Base-by-base conservation (phyloP, 2,329 filamentous ascomycete genomes). In the Cladosporium sp. region DNA sequence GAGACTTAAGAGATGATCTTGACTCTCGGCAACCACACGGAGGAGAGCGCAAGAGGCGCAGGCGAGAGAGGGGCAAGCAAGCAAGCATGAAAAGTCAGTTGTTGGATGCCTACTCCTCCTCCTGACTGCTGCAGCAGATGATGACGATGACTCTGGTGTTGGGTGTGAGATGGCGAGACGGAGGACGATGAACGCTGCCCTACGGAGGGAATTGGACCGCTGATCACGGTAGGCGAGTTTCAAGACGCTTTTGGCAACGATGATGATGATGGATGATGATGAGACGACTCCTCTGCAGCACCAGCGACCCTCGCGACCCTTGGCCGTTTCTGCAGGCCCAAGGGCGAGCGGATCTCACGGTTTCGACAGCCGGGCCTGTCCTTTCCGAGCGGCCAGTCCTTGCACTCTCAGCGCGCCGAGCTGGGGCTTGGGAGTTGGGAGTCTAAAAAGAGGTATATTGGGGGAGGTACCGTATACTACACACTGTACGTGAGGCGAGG, bases 281-380 rank as follows among this genome's bases (percentile, higher is more conserved):
- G 32, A 34, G 10, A 11, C 3, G 34, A 36, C 34, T 36, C 34
- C 34, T 36, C 34, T 6, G 11, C 34, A 4, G 34, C 34, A 36
- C 34, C 34, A 36, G 34, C 34, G 34, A 36, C 28, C 28, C 28
- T 30, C 28, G 34, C 34, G 34, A 36, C 34, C 34, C 34, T 36
- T 36, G 24, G 57, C 57, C 57, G 57, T 59, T 59, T 59, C 57
- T 59, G 57, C 57, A 59, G 36, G 41, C 36, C 18, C 38, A 24
- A 59, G 55, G 18, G 55, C 30, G 55, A 58, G 55, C 55, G 55
- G 55, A 34, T 52, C 52, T 55, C 32, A 21, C 52, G 52, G 55
- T 58, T 58, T 58, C 52, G 52, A 55, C 52, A 44, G 55, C 55
- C 55, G 55, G 55, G 30, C 55, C 55, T 58, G 55, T 14, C 32